A percentile compares a stretch with the other conserved stretches of the same genome.
Conservation (phyloP, 2,329 filamentous ascomycete species). For the Colletotrichum sp. region DNA sequence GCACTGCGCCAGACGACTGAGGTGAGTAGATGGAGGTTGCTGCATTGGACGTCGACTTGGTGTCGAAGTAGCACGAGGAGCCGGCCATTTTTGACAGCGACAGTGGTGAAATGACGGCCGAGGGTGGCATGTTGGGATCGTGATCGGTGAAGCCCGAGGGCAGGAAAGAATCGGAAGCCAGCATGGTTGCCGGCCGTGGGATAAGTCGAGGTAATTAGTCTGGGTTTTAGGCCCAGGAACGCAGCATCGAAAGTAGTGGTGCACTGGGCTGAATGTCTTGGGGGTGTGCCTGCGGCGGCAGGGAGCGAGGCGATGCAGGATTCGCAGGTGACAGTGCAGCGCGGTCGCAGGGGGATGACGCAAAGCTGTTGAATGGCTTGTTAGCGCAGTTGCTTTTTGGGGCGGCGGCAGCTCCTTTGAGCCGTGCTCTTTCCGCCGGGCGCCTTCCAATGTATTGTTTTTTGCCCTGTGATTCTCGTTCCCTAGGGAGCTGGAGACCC, state of each 20-base stretch:
- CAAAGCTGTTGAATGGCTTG: slow-evolving; percentile 13
- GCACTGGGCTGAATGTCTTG: slow-evolving; percentile 5
- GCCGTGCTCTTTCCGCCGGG: neutral
- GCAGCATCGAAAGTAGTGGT: slow-evolving; percentile 2
- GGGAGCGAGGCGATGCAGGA: neutral
- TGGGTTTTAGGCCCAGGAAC: neutral
- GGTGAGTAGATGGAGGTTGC: slow-evolving; percentile 25
- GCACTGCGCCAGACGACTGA: slow-evolving; percentile 25
- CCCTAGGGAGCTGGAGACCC: neutral
- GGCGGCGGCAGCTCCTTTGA: neutral
- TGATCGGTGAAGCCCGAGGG: slow-evolving; percentile 42
- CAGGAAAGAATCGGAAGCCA: slow-evolving; percentile 48
- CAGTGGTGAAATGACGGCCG: slow-evolving; percentile 45
- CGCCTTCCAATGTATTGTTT: neutral
- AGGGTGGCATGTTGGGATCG: slow-evolving; percentile 32
- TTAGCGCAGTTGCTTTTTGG: slow-evolving; percentile 16
- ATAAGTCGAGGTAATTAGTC: neutral
- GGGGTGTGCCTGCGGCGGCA: neutral
- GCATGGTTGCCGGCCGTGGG: slow-evolving; percentile 39
- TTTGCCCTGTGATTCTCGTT: neutral
- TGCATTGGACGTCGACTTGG: slow-evolving; percentile 24
- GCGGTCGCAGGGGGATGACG: slow-evolving; percentile 10
- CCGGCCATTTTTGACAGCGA: slow-evolving; percentile 33
- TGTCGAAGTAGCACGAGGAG: slow-evolving; percentile 42
- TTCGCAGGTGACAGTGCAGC: neutral